Percentiles rank a stretch among this genome's conserved stretches.
Conservation (phyloP, 495 filamentous ascomycete genomes). For the Sporormia fimetaria region DNA sequence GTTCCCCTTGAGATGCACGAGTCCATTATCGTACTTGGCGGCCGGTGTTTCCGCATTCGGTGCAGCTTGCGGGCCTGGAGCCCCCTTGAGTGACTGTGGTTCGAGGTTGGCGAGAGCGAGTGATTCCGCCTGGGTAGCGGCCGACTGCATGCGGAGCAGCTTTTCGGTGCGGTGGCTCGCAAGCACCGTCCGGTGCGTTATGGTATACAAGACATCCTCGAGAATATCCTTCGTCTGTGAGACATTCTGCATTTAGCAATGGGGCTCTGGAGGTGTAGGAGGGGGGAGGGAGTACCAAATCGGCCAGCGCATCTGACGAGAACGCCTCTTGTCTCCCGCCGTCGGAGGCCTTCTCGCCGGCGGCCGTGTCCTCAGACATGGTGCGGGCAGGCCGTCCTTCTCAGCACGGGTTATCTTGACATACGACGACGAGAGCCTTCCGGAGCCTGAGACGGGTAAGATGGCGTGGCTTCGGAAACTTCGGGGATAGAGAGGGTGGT, state of each 20-base stretch:
- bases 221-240: constrained; percentile 28
- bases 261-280: neutral
- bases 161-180: constrained; percentile 39
- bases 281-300: constrained; percentile 12
- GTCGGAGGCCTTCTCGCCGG: constrained; percentile 10
- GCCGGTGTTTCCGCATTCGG: constrained; percentile 54
- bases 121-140: constrained; percentile 47
- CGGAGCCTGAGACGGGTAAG: too few species aligned
- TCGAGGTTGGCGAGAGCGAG: constrained; percentile 41
- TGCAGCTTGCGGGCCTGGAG: constrained; percentile 9
- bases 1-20: constrained; percentile 62
- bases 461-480: constrained; percentile 4
- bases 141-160: constrained; percentile 52
- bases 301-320: constrained; percentile 11
- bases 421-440: too few species aligned
- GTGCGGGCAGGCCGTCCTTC: constrained; percentile 13
- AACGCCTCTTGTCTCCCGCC: constrained; percentile 6
- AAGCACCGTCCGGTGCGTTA: constrained; percentile 36
- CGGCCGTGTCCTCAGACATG: constrained; percentile 25
- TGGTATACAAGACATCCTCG: constrained; percentile 34
- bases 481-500: constrained; percentile 7
- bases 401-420: constrained; percentile 2
- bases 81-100: constrained; percentile 32
- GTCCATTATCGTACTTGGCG: constrained; percentile 61
- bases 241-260: constrained; percentile 12